Base-by-base conservation (phyloP, 257 asterid species). In the Capsicum rhomboideum region DNA sequence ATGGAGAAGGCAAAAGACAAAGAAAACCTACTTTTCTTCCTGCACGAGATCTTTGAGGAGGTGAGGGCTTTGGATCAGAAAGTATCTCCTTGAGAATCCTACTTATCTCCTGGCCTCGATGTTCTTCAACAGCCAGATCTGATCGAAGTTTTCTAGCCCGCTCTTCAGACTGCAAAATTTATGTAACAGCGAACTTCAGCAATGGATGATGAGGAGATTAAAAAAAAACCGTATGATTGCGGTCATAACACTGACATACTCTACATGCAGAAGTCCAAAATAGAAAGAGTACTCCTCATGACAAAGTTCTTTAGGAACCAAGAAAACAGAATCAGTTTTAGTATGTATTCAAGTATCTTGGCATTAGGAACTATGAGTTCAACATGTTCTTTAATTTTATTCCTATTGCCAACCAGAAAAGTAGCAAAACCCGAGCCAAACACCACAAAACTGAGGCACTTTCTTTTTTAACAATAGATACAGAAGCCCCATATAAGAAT, bases 121-220 rank as follows among this genome's bases (percentile, higher is more conserved):
- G 94, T 90, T 94, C 98, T 89, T 95, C 99, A 82, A 87, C 72
- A 82, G 96, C 95, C 83, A 95, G 94, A 90, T 95, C 98, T 59
- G 92, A 92, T 84, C 94, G 83, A 83, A 95, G 97, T 91, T 91
- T 90, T 88, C 96, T 91, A 54, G 96, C 94, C 85, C 98, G 92
- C 83, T 93, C 97, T 94, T 92, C 95, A 58, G 97, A 93, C 98
- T 95, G 91, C 91, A 88, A 67, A 85, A 81, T 84, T 72, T 34
- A 85, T 74, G 77, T 75, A 82, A 63, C 40, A 82, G 84, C 52
- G 31, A 4, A 59, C 18, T 29, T 20, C 77, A 85, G 83, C 29
- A 28, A 28, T 14, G 16, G 13, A 75, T 50, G 44, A 75, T 20
- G 26, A 26, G 26, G 63, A 75, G 44, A 75, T 8, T 14, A 14